Evolutionary conservation across 1,139 yeast genomes (phyloP).

Genomic region (Blastobotrys raffinosifermentans): DNA sequence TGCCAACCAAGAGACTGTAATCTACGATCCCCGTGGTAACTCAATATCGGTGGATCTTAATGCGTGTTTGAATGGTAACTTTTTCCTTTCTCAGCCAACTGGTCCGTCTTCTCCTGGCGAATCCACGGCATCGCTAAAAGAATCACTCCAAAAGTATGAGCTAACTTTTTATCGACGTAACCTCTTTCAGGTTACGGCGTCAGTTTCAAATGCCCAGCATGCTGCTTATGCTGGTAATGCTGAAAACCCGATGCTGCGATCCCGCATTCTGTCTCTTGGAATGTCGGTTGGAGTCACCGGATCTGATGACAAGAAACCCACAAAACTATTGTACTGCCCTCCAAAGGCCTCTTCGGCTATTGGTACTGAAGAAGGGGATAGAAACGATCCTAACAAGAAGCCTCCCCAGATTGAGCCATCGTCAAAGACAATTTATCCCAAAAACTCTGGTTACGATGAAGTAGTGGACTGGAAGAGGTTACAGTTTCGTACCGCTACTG

Average conservation of each 20-base stretch:
- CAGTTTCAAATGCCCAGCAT: constrained; percentile 24
- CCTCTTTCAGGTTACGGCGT: constrained; percentile 28
- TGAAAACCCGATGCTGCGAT: constrained; percentile 18
- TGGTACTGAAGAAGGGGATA: constrained; percentile 9
- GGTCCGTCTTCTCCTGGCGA: constrained; percentile 10
- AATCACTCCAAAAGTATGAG: constrained; percentile 19
- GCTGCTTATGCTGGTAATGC: constrained; percentile 26
- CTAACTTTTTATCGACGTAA: constrained; percentile 31
- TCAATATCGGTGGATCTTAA: constrained; percentile 18
- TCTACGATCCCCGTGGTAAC: constrained; percentile 23
- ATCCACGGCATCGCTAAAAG: constrained; percentile 4
- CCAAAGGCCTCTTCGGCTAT: constrained; percentile 19
- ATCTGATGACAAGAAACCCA: constrained; percentile 23
- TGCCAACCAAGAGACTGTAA: constrained; percentile 18
- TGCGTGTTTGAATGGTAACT: constrained; percentile 23
- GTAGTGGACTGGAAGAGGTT: constrained; percentile 36
- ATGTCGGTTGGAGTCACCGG: constrained; percentile 26
- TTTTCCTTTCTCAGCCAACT: constrained; percentile 24
- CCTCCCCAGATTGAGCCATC: constrained; percentile 23
- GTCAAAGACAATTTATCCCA: constrained; percentile 24
- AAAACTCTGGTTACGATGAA: constrained; percentile 24
- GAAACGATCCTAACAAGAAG: constrained; percentile 4
- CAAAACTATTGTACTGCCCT: constrained; percentile 25
- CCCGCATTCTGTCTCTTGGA: constrained; percentile 26
- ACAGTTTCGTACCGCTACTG: constrained; percentile 59